A percentile compares a stretch with the other conserved stretches of the same genome.
Conservation (phyloP, 2,329 filamentous ascomycete genomes). For the Colletotrichum graminicola region DNA sequence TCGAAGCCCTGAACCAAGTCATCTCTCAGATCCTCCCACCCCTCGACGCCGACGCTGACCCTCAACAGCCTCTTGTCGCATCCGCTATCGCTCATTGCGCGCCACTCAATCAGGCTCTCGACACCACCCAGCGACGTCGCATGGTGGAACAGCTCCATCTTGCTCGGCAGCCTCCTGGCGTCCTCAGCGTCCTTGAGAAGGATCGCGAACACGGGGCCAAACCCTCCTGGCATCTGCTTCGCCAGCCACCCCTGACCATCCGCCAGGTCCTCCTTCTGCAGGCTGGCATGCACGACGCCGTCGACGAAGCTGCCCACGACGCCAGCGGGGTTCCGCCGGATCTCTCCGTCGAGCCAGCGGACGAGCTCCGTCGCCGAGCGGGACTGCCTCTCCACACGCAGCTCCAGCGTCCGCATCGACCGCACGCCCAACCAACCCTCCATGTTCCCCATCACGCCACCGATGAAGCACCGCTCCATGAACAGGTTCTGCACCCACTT, state of each 20-base stretch:
- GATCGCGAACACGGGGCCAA: constrained; percentile 88
- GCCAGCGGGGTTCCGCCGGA: constrained; percentile 52
- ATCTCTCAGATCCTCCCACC: constrained; percentile 82
- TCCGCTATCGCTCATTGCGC: constrained; percentile 83
- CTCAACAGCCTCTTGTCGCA: constrained; percentile 81
- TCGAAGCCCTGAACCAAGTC: constrained; percentile 79
- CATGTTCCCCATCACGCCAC: constrained; percentile 86
- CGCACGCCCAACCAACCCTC: constrained; percentile 94
- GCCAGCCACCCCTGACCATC: constrained; percentile 78
- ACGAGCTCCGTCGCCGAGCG: constrained; percentile 78
- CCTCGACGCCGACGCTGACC: constrained; percentile 89
- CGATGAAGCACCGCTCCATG: constrained; percentile 80
- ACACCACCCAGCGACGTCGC: constrained; percentile 94
- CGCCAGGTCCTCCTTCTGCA: constrained; percentile 72
- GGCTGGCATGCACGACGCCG: constrained; percentile 79
- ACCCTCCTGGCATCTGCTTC: constrained; percentile 92
- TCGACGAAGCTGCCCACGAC: constrained; percentile 67
- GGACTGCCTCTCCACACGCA: constrained; percentile 84
- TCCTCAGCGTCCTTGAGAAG: constrained; percentile 69
- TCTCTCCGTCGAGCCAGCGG: constrained; percentile 72
- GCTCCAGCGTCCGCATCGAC: constrained; percentile 85
- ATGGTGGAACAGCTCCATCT: constrained; percentile 88
- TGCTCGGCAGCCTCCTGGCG: constrained; percentile 80
- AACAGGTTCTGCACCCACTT: constrained; percentile 72
- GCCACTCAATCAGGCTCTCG: constrained; percentile 97